phyloP scores from a whole-genome alignment of 2,329 filamentous ascomycete genomes.

The Aspergillus eucalypticola region DNA sequence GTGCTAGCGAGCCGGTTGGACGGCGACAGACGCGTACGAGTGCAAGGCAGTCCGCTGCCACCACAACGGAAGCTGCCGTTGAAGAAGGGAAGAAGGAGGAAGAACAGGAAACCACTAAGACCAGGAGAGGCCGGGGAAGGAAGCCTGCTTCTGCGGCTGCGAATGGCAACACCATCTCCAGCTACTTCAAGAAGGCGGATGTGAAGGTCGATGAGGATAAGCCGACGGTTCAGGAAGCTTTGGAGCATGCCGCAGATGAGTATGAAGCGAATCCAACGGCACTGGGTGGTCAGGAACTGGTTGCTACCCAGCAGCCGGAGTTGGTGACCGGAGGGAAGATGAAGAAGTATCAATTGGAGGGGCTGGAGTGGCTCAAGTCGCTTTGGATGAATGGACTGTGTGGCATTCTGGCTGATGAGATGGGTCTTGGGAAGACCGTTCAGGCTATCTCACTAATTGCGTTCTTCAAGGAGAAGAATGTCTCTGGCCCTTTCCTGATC shows the following conservation, averaged over 20 bases:
- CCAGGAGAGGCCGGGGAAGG: slow-evolving; percentile 32
- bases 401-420: slow-evolving; percentile 89
- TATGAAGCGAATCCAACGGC: slow-evolving; percentile 60
- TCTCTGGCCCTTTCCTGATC: slow-evolving; percentile 87
- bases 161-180: slow-evolving; percentile 53
- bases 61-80: slow-evolving; percentile 15
- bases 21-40: slow-evolving; percentile 38
- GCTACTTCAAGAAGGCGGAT: slow-evolving; percentile 63
- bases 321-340: slow-evolving; percentile 85
- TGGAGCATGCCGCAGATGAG: slow-evolving; percentile 60
- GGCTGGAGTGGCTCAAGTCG: slow-evolving; percentile 85
- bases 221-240: slow-evolving; percentile 57
- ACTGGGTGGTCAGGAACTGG: slow-evolving; percentile 66
- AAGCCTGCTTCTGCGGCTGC: slow-evolving; percentile 23
- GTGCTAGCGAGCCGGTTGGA: slow-evolving; percentile 15
- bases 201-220: slow-evolving; percentile 55
- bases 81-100: slow-evolving; percentile 19
- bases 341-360: slow-evolving; percentile 92
- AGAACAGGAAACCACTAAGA: slow-evolving; percentile 21
- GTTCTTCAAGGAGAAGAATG: slow-evolving; percentile 80
- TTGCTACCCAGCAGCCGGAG: slow-evolving; percentile 81
- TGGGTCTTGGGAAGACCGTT: slow-evolving; percentile 90
- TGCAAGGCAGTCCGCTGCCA: slow-evolving; percentile 19
- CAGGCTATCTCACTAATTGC: slow-evolving; percentile 88
- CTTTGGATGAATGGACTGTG: slow-evolving; percentile 88